Evolutionary conservation across 2,329 filamentous ascomycete genomes (phyloP).

Genomic region (Ascochyta lentis): DNA sequence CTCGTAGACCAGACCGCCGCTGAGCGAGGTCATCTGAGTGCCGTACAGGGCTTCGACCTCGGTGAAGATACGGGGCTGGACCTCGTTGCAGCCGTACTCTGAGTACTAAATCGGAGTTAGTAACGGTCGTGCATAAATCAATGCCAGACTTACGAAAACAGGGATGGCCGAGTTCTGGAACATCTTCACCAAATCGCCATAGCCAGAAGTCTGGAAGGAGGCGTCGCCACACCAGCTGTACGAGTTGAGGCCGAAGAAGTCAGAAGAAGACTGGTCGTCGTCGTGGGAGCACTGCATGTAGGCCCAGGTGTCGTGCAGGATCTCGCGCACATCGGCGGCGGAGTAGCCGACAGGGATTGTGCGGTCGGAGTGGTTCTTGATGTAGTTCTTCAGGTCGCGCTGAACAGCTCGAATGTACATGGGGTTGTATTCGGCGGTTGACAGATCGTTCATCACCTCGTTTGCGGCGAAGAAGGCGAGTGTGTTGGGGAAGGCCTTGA

Average conservation of each 20-base stretch:
- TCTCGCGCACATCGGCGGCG: constrained; percentile 75
- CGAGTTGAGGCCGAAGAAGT: constrained; percentile 80
- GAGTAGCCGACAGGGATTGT: constrained; percentile 72
- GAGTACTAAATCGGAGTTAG: constrained; percentile 61
- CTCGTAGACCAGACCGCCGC: constrained; percentile 82
- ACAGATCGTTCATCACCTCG: constrained; percentile 70
- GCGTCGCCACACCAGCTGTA: constrained; percentile 77
- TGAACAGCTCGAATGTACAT: constrained; percentile 68
- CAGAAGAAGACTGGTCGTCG: constrained; percentile 68
- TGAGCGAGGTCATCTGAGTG: constrained; percentile 72
- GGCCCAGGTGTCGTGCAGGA: constrained; percentile 76
- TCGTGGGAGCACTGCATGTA: constrained; percentile 71
- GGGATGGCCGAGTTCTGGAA: constrained; percentile 73
- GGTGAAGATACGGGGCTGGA: constrained; percentile 72
- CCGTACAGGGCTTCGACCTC: constrained; percentile 78
- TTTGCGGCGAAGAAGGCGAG: constrained; percentile 73
- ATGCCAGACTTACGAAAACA: constrained; percentile 61
- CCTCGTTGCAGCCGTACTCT: constrained; percentile 77
- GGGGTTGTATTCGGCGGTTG: constrained; percentile 59
- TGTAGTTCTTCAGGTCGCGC: constrained; percentile 73
- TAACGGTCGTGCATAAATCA: too few species aligned
- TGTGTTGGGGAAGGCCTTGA: constrained; percentile 70
- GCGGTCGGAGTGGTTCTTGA: constrained; percentile 63
- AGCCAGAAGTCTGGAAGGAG: constrained; percentile 65
- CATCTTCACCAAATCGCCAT: constrained; percentile 67